Evolutionary conservation across 2,329 filamentous ascomycete genomes (phyloP).

Genomic region (Ophiocordyceps australis): DNA sequence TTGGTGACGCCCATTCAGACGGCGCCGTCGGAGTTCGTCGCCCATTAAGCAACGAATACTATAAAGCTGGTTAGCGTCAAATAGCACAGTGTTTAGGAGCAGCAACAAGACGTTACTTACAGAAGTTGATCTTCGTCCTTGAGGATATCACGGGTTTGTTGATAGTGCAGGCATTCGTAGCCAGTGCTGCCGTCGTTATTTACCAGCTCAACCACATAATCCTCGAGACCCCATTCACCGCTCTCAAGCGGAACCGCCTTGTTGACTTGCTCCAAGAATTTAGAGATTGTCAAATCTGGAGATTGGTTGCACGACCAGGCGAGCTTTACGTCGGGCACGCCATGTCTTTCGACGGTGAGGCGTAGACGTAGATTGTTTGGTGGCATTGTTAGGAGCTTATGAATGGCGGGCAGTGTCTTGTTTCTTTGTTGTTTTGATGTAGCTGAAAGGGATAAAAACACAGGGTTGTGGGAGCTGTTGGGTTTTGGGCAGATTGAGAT

Average conservation of each 20-base stretch:
- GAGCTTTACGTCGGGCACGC: conserved; percentile 52
- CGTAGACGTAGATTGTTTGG: conserved; percentile 43
- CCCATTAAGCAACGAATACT: conserved; percentile 66
- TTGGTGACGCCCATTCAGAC: conserved; percentile 61
- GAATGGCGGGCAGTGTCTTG: no score
- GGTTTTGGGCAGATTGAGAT: neutral
- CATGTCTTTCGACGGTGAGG: conserved; percentile 53
- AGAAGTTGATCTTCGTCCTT: conserved; percentile 72
- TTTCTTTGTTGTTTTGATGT: no score
- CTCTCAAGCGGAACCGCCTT: conserved; percentile 67
- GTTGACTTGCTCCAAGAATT: conserved; percentile 64
- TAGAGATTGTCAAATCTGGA: conserved; percentile 50
- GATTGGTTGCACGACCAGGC: conserved; percentile 47
- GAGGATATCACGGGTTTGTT: conserved; percentile 48
- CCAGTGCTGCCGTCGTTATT: conserved; percentile 31
- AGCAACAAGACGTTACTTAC: conserved; percentile 25
- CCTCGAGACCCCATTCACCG: conserved; percentile 68
- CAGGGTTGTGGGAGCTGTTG: neutral
- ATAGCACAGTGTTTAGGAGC: neutral
- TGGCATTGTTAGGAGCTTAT: conserved; percentile 9
- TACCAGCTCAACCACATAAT: conserved; percentile 67
- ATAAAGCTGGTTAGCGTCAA: neutral
- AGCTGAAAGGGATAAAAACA: neutral
- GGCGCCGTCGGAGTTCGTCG: conserved; percentile 55
- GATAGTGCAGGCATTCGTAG: conserved; percentile 82